Evolutionary conservation across 2,329 filamentous ascomycete genomes (phyloP), one percentile per base, ranked within the genome.

Genomic region (Fusarium sp.): DNA sequence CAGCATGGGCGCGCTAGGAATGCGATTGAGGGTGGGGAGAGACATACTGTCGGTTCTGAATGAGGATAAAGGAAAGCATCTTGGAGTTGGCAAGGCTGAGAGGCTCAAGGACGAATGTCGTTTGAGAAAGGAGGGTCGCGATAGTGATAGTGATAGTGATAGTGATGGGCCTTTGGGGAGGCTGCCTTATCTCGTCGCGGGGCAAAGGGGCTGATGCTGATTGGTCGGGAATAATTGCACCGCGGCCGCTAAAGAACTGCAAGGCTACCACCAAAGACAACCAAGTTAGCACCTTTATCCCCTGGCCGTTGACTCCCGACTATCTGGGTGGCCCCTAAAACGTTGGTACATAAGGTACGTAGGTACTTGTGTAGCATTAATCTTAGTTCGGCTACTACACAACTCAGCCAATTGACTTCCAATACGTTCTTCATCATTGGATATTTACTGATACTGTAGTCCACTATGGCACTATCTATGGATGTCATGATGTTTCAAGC

Each of bases 41-140:
- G n/a, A 67, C 76, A 51, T 78, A 94, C 91, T 96, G 92, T 69
- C 92, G 87, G 76, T 96, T 96, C 74, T 96, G 92, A 53, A 96
- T 93, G 65, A 96, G 82, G 67, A 96, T 94, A 73, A 96, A 96
- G 50, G 92, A 96, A 70, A 96, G 86, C 76, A 95, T 83, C 35
- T 50, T 53, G 49, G 19, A 26, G 42, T 51, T 42, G 28, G 53
- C 48, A 41, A 49, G 50, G 29, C 24, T 51, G 29, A 35, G 29
- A 35, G 15, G 47, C 15, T 55, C 26, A 47, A 41, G 42, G 54
- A 45, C 9, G 49, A 31, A 25, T n/a, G 35, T 34, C 34, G 53
- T 29, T 59, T 38, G 42, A 31, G 15, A 55, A 41, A 44, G 38
- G 40, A 64, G 39, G 54, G 46, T 51, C 34, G 53, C 36, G 56